A percentile compares a stretch with the other conserved stretches of the same genome.
phyloP scores from a whole-genome alignment of 306 rosid genomes.

The Canavalia gladiata region DNA sequence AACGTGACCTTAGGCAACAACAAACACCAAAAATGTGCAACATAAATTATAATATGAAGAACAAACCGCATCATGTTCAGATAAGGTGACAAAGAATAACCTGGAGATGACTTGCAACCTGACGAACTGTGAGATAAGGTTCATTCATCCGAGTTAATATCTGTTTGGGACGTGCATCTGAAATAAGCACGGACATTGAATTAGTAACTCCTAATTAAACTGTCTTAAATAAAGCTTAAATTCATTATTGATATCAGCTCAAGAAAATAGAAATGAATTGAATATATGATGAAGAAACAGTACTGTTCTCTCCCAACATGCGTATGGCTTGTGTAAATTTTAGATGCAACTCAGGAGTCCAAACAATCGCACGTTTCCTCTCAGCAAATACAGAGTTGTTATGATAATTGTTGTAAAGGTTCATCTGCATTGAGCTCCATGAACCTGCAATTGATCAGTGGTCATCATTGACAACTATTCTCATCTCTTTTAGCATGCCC shows the following conservation, averaged over 20 bases:
- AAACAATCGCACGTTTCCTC: slow-evolving; percentile 45
- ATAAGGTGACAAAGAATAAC: slow-evolving; percentile 48
- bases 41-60: too few relatives aligned
- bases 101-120: slow-evolving; percentile 73
- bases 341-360: slow-evolving; percentile 54
- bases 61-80: neutral
- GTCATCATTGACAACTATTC: neutral
- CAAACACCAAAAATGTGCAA: too few relatives aligned
- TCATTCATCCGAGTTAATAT: slow-evolving; percentile 55
- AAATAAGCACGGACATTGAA: slow-evolving; percentile 19
- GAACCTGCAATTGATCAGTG: too few relatives aligned
- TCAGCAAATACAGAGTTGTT: neutral
- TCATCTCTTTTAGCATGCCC: slow-evolving; percentile 19
- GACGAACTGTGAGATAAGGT: slow-evolving; percentile 54
- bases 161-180: slow-evolving; percentile 61
- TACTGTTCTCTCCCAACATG: slow-evolving; percentile 58
- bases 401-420: neutral
- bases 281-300: neutral
- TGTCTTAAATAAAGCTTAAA: neutral
- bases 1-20: too few relatives aligned
- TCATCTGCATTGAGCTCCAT: neutral
- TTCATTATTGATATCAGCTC: neutral
- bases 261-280: slow-evolving; percentile 3
- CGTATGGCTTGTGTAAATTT: slow-evolving; percentile 58
- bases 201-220: neutral